Percentiles rank a stretch among this genome's conserved stretches.
Conservation (phyloP, 768 basidiomycete genomes). For the Leccinum rimulosum region DNA sequence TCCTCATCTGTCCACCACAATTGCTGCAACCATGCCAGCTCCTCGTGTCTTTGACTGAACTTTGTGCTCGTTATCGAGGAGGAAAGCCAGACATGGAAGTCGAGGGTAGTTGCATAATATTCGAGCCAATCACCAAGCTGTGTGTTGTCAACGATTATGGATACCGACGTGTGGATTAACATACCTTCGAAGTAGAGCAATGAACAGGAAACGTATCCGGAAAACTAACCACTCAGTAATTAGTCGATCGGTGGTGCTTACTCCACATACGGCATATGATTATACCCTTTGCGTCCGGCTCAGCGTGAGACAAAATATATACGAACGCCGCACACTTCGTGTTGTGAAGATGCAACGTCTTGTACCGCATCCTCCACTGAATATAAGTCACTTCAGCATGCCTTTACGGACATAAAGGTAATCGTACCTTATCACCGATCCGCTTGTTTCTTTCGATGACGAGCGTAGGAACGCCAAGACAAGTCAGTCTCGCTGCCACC, state of each 20-base stretch:
- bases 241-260: constrained; percentile 23
- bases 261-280: constrained; percentile 57
- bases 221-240: constrained; percentile 35
- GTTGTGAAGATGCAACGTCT: constrained; percentile 53
- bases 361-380: constrained; percentile 56
- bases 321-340: constrained; percentile 35
- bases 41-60: constrained; percentile 33
- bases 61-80: constrained; percentile 35
- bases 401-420: neutral
- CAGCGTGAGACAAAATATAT: neutral
- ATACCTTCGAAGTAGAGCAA: constrained; percentile 49
- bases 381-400: constrained; percentile 2
- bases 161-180: neutral
- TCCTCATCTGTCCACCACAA: constrained; percentile 29
- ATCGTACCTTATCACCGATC: constrained; percentile 46
- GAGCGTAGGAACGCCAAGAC: constrained; percentile 52
- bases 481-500: constrained; percentile 59
- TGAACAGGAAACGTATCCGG: constrained; percentile 53
- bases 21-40: constrained; percentile 44
- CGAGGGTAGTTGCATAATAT: constrained; percentile 52
- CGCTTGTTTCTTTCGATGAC: constrained; percentile 50
- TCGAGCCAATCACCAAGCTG: constrained; percentile 66
- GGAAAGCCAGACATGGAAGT: constrained; percentile 62
- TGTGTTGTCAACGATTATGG: neutral
- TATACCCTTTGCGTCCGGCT: constrained; percentile 32